Conservation (phyloP, 1,284 basidiomycete species). For the Schizopora paradoxa region DNA sequence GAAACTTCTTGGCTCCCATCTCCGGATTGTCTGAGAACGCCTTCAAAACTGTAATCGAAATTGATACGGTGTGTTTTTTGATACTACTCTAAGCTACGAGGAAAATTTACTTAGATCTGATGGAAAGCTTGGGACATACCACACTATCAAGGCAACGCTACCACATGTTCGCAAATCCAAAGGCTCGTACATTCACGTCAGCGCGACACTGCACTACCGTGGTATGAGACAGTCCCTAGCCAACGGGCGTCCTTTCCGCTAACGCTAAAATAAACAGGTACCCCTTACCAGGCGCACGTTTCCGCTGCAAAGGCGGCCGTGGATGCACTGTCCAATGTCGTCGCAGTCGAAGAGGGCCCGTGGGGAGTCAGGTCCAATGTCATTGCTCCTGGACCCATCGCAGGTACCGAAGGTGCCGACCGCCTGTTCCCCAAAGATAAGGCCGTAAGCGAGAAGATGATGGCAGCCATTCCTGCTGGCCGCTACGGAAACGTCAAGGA, state of each 20-base stretch:
- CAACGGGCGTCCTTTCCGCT: conserved; percentile 2
- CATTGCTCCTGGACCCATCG: conserved; percentile 85
- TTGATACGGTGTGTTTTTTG: conserved; percentile 67
- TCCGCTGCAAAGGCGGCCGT: conserved; percentile 94
- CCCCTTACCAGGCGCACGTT: conserved; percentile 90
- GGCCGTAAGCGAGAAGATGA: conserved; percentile 9
- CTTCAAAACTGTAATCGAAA: conserved; percentile 91
- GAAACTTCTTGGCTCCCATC: conserved; percentile 86
- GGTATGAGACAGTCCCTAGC: conserved; percentile 39
- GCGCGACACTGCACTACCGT: conserved; percentile 85
- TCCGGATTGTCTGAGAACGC: conserved; percentile 79
- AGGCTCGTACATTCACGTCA: conserved; percentile 89
- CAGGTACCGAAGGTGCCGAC: conserved; percentile 80
- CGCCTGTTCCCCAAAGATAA: conserved; percentile 50
- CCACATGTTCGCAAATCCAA: conserved; percentile 62
- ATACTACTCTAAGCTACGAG: background rate
- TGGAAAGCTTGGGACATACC: conserved; percentile 79
- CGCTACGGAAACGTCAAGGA: conserved; percentile 68
- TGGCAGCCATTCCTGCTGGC: conserved; percentile 47
- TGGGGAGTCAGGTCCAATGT: conserved; percentile 92
- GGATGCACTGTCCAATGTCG: conserved; percentile 78
- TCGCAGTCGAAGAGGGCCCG: conserved; percentile 93
- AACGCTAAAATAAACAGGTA: conserved; percentile 37
- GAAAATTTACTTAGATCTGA: conserved; percentile 4
- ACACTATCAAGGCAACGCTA: conserved; percentile 91